Percentiles rank a stretch among this genome's conserved stretches.
phyloP scores from a whole-genome alignment of 306 rosid species.

The Dalbergia cultrata region DNA sequence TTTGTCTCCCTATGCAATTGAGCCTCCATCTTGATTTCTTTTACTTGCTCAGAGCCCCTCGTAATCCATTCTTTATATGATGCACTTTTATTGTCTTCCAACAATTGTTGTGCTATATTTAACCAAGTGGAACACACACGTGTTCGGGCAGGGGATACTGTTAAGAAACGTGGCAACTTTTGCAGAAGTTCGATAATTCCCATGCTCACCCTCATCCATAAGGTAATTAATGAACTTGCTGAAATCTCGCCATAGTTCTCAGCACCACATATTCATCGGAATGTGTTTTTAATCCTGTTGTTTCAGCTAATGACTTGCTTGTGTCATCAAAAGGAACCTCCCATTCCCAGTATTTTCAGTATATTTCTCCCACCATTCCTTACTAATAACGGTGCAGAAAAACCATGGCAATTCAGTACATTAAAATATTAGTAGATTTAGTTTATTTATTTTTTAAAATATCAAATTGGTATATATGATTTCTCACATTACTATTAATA shows the following conservation, averaged over 20 bases:
- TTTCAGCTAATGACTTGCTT: neutral
- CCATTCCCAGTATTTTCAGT: too few relatives aligned
- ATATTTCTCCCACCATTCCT: too few relatives aligned
- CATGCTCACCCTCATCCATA: slow-evolving; percentile 15
- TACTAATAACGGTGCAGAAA: too few relatives aligned
- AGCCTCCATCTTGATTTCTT: slow-evolving; percentile 45
- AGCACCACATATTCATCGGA: neutral
- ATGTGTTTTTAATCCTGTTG: neutral
- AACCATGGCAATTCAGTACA: too few relatives aligned
- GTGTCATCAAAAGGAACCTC: too few relatives aligned
- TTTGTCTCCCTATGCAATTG: slow-evolving; percentile 15
- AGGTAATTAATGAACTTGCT: neutral
- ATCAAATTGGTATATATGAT: too few relatives aligned
- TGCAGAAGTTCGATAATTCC: neutral
- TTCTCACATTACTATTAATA: too few relatives aligned
- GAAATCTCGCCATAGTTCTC: neutral
- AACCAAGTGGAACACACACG: slow-evolving; percentile 43
- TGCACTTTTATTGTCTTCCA: neutral
- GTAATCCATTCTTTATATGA: neutral
- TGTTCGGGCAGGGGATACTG: slow-evolving; percentile 26
- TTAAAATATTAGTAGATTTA: too few relatives aligned
- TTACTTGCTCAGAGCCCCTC: neutral
- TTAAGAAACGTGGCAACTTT: slow-evolving; percentile 28
- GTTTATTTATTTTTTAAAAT: too few relatives aligned
- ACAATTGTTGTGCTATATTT: neutral